phyloP scores from a whole-genome alignment of 768 basidiomycete species.

The Myochromella boudieri region DNA sequence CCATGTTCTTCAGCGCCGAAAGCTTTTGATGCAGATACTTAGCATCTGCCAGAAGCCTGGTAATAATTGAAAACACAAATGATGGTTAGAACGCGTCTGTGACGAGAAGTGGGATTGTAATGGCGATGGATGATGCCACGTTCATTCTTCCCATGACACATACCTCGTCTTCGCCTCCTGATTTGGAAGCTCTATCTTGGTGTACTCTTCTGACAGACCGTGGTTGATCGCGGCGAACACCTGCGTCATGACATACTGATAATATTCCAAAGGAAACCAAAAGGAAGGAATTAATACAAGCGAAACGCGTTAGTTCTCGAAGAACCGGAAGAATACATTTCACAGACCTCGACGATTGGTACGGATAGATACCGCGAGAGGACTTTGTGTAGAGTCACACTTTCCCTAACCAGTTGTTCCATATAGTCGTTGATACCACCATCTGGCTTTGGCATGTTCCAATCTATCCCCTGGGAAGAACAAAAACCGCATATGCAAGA shows the following conservation, averaged over 20 bases:
- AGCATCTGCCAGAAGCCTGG: conserved; percentile 79
- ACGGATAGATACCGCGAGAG: conserved; percentile 84
- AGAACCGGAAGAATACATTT: too few relatives aligned
- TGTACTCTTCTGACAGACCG: conserved; percentile 84
- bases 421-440: conserved; percentile 86
- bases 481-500: not conserved
- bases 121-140: conserved; percentile 1
- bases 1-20: conserved; percentile 70
- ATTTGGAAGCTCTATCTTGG: conserved; percentile 76
- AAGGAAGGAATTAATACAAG: not conserved
- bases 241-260: conserved; percentile 88
- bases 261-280: conserved; percentile 10
- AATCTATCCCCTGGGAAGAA: conserved; percentile 64
- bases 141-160: conserved; percentile 23
- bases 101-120: not conserved
- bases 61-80: not conserved
- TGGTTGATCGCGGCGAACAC: conserved; percentile 94
- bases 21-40: conserved; percentile 76
- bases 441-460: conserved; percentile 62
- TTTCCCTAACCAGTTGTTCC: conserved; percentile 91
- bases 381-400: conserved; percentile 93
- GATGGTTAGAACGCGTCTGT: not conserved
- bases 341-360: conserved; percentile 78
- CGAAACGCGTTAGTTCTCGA: conserved; percentile 13
- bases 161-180: conserved; percentile 86